Conservation (phyloP, 1,139 yeast genomes). For the Groenewaldozyma auringiensis region DNA sequence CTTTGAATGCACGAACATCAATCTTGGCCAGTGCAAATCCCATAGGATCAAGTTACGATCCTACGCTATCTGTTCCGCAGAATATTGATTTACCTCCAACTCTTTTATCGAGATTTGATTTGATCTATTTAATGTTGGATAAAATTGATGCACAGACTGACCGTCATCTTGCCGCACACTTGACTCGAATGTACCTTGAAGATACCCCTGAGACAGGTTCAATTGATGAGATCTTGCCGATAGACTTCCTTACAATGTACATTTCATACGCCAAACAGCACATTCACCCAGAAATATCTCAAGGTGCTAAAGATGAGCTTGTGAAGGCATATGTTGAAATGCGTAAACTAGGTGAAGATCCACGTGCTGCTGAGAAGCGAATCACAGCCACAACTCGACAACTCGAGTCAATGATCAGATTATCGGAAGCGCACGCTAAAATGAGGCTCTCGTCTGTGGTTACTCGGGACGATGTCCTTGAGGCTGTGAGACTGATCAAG, state of each 20-base stretch:
- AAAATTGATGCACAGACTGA: conserved; percentile 84
- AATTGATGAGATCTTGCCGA: conserved; percentile 60
- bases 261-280: conserved; percentile 89
- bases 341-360: conserved; percentile 92
- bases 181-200: conserved; percentile 86
- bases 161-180: conserved; percentile 78
- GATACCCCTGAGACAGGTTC: conserved; percentile 75
- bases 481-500: conserved; percentile 85
- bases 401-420: conserved; percentile 88
- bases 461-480: conserved; percentile 76
- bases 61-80: conserved; percentile 84
- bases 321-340: conserved; percentile 89
- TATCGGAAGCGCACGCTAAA: conserved; percentile 95
- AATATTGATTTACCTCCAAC: conserved; percentile 97
- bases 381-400: conserved; percentile 98
- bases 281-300: conserved; percentile 66
- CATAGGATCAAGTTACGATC: conserved; percentile 92
- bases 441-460: conserved; percentile 75
- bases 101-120: conserved; percentile 83
- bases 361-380: conserved; percentile 76
- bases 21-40: conserved; percentile 96
- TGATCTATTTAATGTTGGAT: conserved; percentile 86
- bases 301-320: conserved; percentile 73
- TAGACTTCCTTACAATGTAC: conserved; percentile 78
- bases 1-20: conserved; percentile 92